These are phyloP conservation scores for Tetrahymena elliotti DNA, from an alignment of 73 alveolate genomes.

Conservation along the genomic window DNA sequence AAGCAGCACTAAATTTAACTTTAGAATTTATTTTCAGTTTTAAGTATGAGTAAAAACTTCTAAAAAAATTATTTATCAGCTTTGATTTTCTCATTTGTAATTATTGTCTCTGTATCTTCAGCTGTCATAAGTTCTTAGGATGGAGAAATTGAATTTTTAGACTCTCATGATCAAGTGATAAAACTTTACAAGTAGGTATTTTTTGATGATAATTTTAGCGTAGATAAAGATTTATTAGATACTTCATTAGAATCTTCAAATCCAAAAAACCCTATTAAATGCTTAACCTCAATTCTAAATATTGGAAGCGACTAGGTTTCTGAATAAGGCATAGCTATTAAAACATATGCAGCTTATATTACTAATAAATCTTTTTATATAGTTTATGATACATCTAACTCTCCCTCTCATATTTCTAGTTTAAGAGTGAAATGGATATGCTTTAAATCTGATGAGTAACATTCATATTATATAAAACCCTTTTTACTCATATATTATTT, in stretches of 20 bases:
- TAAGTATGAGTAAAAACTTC: background rate
- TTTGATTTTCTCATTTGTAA: background rate
- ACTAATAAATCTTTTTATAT: background rate
- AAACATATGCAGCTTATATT: background rate
- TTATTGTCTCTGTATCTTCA: background rate
- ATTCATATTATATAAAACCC: background rate
- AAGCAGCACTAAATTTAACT: background rate
- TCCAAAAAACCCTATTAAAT: background rate
- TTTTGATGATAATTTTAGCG: background rate
- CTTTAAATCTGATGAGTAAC: background rate
- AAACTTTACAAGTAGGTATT: background rate
- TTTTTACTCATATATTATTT: background rate
- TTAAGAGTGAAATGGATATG: background rate
- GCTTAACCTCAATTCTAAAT: background rate
- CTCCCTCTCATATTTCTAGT: background rate
- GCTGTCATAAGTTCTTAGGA: background rate
- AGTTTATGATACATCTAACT: background rate
- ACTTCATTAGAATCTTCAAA: background rate
- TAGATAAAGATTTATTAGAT: background rate
- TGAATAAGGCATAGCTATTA: background rate
- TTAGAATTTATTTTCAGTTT: background rate
- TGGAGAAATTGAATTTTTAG: background rate
- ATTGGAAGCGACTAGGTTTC: background rate
- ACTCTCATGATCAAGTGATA: background rate
- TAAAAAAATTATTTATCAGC: background rate